phyloP scores from a whole-genome alignment of 2,329 filamentous ascomycete genomes.

The Eurotiales sp. region DNA sequence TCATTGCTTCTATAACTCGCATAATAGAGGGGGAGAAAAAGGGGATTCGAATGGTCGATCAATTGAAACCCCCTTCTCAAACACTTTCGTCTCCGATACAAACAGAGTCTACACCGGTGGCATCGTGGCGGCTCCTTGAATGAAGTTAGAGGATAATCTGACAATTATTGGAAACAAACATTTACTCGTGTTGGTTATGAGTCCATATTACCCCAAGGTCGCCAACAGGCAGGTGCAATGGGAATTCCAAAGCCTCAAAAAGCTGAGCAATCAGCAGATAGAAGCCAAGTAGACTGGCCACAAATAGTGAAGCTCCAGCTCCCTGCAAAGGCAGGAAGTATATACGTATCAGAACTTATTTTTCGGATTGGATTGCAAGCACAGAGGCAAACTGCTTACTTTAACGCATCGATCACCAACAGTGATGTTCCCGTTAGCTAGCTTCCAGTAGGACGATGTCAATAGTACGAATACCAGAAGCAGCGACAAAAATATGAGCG shows the following conservation, averaged over 20 bases:
- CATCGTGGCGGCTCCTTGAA: too few species aligned
- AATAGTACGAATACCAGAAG: slow-evolving; percentile 57
- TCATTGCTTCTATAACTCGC: too few species aligned
- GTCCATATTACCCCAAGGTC: too few species aligned
- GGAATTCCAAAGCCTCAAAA: slow-evolving; percentile 52
- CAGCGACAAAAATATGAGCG: slow-evolving; percentile 65
- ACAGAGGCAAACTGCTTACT: slow-evolving; percentile 16
- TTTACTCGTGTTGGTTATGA: too few species aligned
- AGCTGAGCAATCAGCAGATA: slow-evolving; percentile 55
- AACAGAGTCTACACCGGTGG: too few species aligned
- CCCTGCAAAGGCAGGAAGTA: slow-evolving; percentile 25
- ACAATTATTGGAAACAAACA: too few species aligned
- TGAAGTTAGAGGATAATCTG: too few species aligned
- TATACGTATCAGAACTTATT: background rate
- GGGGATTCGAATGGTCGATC: too few species aligned
- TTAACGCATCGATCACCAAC: slow-evolving; percentile 28
- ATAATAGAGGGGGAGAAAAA: too few species aligned
- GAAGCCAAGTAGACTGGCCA: slow-evolving; percentile 48
- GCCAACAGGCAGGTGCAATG: slow-evolving; percentile 46
- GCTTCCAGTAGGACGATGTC: slow-evolving; percentile 57
- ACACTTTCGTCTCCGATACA: too few species aligned
- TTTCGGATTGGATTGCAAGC: background rate
- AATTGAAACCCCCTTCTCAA: too few species aligned
- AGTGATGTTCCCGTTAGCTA: slow-evolving; percentile 40
- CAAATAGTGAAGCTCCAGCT: slow-evolving; percentile 48